phyloP scores from a whole-genome alignment of 2,329 filamentous ascomycete species.

The Colletotrichum orbiculare region DNA sequence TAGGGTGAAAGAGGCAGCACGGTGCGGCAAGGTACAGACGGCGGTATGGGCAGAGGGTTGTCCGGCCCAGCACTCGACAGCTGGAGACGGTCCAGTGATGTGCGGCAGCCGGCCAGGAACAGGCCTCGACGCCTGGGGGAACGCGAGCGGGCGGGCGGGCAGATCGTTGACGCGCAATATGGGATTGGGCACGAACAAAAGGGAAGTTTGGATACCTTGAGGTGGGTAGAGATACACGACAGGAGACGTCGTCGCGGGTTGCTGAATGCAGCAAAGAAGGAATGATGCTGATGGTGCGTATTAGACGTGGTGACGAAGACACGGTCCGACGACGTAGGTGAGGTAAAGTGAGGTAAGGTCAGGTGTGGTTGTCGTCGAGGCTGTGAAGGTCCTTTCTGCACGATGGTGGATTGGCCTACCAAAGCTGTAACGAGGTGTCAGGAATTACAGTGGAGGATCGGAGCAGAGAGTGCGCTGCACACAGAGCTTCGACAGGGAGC shows the following conservation, averaged over 20 bases:
- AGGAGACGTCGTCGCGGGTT: conserved; percentile 2
- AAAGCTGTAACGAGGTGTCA: neutral
- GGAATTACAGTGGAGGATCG: conserved; percentile 7
- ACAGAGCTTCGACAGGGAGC: neutral
- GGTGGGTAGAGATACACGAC: neutral
- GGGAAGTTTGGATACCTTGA: neutral
- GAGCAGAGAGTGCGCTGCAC: neutral
- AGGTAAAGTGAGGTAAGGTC: conserved; percentile 22
- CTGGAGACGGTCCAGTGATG: conserved; percentile 35
- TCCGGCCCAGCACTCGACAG: conserved; percentile 28
- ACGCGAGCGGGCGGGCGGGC: conserved; percentile 13
- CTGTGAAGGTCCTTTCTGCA: conserved; percentile 19
- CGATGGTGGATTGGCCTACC: too few relatives aligned
- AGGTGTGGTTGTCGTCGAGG: conserved; percentile 31
- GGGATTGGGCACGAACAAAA: conserved; percentile 10
- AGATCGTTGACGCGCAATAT: conserved; percentile 8
- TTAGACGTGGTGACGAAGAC: conserved; percentile 7
- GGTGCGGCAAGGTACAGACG: conserved; percentile 18
- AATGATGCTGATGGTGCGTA: conserved; percentile 21
- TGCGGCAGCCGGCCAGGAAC: conserved; percentile 32
- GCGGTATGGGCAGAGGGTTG: conserved; percentile 28
- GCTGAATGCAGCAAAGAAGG: conserved; percentile 12
- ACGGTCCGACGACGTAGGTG: neutral
- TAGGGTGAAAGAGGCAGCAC: conserved; percentile 5
- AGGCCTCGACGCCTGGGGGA: conserved; percentile 25